A percentile compares a stretch with the other conserved stretches of the same genome.
Conservation (phyloP, 2,329 filamentous ascomycete species). For the Talaromyces verruculosus region DNA sequence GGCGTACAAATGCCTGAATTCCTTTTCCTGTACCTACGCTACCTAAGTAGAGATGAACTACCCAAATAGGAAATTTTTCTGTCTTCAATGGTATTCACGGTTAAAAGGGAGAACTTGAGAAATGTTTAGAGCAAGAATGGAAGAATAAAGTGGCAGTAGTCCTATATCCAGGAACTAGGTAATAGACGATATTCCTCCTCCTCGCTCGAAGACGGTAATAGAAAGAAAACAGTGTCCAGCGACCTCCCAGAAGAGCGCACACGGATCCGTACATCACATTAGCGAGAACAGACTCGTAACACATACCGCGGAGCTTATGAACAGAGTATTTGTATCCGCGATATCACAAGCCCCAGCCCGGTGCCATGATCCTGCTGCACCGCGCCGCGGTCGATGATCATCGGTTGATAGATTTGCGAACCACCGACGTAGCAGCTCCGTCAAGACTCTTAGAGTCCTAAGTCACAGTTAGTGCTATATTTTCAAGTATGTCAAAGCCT, state of each 20-base stretch:
- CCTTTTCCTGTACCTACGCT: background rate
- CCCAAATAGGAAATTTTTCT: background rate
- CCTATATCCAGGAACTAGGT: background rate
- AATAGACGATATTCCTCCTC: background rate
- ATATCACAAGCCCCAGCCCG: background rate
- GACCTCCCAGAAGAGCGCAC: background rate
- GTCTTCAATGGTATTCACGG: background rate
- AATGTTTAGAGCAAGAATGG: background rate
- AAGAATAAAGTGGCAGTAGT: background rate
- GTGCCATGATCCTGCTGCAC: background rate
- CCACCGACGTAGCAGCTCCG: background rate
- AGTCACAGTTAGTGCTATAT: background rate
- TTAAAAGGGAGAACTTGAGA: background rate
- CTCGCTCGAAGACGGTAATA: background rate
- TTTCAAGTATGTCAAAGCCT: background rate
- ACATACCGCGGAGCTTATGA: background rate
- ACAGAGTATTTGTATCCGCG: background rate
- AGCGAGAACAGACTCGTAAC: background rate
- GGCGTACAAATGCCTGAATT: background rate
- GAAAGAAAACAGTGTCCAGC: background rate
- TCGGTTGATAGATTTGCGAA: too few species aligned
- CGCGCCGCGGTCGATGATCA: background rate
- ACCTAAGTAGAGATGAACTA: background rate
- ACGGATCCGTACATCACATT: background rate
- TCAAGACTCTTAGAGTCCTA: background rate